Evolutionary conservation across 768 basidiomycete genomes (phyloP).

Genomic region (Agaricus blazei): DNA sequence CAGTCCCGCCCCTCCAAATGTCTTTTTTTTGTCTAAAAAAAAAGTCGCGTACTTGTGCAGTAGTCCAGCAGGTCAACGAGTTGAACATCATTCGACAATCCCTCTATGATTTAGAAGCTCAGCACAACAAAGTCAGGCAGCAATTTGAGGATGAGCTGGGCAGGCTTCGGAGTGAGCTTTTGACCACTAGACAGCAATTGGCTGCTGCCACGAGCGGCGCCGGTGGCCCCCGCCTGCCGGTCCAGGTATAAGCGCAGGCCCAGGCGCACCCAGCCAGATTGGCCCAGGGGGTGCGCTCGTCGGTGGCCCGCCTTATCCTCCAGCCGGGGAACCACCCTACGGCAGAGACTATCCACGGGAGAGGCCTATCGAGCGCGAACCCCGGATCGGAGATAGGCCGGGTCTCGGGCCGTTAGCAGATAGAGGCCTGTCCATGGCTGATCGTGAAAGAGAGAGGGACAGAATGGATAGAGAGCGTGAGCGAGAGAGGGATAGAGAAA

Average conservation of each 20-base stretch:
- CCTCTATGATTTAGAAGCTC: slow-evolving; percentile 87
- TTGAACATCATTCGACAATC: slow-evolving; percentile 85
- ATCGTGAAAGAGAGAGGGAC: slow-evolving; percentile 19
- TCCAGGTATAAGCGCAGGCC: slow-evolving; percentile 15
- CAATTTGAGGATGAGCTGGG: slow-evolving; percentile 82
- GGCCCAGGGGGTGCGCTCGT: slow-evolving; percentile 18
- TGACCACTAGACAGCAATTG: slow-evolving; percentile 37
- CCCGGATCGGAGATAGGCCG: slow-evolving; percentile 9
- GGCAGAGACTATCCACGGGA: slow-evolving; percentile 8
- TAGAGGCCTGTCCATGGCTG: slow-evolving; percentile 9
- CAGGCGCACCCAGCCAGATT: slow-evolving; percentile 13
- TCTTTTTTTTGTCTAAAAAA: too few species aligned
- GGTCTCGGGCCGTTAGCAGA: slow-evolving; percentile 15
- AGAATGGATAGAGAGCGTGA: slow-evolving; percentile 19
- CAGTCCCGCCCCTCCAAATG: slow-evolving; percentile 20
- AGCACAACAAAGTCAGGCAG: slow-evolving; percentile 80
- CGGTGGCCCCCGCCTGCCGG: slow-evolving; percentile 10
- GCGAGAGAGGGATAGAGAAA: slow-evolving; percentile 18
- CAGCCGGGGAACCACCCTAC: slow-evolving; percentile 13
- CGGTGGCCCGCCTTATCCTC: slow-evolving; percentile 16
- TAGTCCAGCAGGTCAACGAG: slow-evolving; percentile 82
- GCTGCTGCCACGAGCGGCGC: slow-evolving; percentile 14
- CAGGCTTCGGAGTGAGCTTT: slow-evolving; percentile 61
- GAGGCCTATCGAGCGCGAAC: slow-evolving; percentile 4
- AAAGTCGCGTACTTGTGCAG: slow-evolving; percentile 28